Evolutionary conservation across 1,284 basidiomycete species (phyloP).

Genomic region (Phylloboletellus chloephorus): DNA sequence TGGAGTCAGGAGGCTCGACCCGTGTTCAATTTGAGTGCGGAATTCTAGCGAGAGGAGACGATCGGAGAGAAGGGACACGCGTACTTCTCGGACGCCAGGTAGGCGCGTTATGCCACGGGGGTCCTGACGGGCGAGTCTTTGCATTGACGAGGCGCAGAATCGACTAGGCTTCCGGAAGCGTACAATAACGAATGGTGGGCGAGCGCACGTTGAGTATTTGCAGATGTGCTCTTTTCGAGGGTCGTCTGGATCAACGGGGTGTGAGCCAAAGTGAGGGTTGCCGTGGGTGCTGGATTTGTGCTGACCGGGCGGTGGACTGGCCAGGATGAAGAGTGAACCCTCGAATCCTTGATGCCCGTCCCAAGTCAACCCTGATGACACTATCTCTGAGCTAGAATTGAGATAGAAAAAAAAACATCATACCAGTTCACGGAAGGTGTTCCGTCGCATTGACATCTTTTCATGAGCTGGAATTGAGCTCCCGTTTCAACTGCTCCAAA

Average conservation of each 20-base stretch:
- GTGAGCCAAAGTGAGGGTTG: constrained; percentile 26
- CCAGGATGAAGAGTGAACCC: too few relatives aligned
- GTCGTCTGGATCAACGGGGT: constrained; percentile 39
- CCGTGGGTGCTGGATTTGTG: too few relatives aligned
- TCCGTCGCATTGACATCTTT: too few relatives aligned
- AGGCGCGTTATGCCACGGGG: constrained; percentile 26
- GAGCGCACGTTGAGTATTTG: constrained; percentile 53
- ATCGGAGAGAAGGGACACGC: neutral
- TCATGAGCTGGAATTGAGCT: too few relatives aligned
- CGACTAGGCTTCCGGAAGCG: constrained; percentile 33
- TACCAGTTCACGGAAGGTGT: too few relatives aligned
- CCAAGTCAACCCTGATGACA: too few relatives aligned
- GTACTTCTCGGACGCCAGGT: constrained; percentile 30
- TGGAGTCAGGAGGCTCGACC: constrained; percentile 27
- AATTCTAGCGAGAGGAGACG: neutral
- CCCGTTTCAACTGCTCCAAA: too few relatives aligned
- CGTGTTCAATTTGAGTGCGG: constrained; percentile 22
- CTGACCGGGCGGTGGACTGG: too few relatives aligned
- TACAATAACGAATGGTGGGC: constrained; percentile 46
- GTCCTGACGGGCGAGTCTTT: constrained; percentile 24
- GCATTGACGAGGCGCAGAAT: constrained; percentile 22
- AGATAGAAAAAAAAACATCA: too few relatives aligned
- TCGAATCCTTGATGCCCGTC: too few relatives aligned
- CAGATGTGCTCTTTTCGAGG: constrained; percentile 52
- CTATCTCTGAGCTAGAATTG: too few relatives aligned